phyloP scores from a whole-genome alignment of 2,329 filamentous ascomycete species.

The Dactylellina sp. region DNA sequence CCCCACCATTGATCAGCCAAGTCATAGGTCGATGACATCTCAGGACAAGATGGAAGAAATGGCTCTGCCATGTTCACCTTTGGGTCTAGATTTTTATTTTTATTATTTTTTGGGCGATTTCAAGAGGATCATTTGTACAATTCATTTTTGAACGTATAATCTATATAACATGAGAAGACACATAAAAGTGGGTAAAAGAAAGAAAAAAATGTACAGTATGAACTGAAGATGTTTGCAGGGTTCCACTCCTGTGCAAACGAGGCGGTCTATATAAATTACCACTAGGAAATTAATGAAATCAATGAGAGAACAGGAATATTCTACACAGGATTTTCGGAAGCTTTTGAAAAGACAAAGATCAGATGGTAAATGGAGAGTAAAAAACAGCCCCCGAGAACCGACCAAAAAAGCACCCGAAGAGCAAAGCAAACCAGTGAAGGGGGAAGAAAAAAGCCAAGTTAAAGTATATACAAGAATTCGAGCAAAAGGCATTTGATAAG shows the following conservation, averaged over 20 bases:
- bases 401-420: conserved; percentile 15
- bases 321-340: conserved; percentile 51
- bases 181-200: conserved; percentile 3
- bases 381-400: background rate
- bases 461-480: conserved; percentile 42
- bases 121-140: conserved; percentile 19
- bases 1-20: too few relatives aligned
- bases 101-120: background rate
- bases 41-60: too few relatives aligned
- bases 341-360: conserved; percentile 37
- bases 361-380: background rate
- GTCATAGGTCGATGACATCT: too few relatives aligned
- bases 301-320: conserved; percentile 27
- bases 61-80: too few relatives aligned
- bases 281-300: conserved; percentile 49
- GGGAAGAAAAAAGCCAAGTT: background rate
- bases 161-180: conserved; percentile 41
- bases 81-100: background rate
- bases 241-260: conserved; percentile 10
- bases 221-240: conserved; percentile 26
- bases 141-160: conserved; percentile 32
- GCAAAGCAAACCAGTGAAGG: background rate
- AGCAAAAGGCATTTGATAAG: conserved; percentile 21
- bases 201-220: conserved; percentile 47
- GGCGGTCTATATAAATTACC: conserved; percentile 46